These are phyloP conservation scores for Fraxinus latifolia DNA, from an alignment of 305 asterid species.

Conservation along the genomic window DNA sequence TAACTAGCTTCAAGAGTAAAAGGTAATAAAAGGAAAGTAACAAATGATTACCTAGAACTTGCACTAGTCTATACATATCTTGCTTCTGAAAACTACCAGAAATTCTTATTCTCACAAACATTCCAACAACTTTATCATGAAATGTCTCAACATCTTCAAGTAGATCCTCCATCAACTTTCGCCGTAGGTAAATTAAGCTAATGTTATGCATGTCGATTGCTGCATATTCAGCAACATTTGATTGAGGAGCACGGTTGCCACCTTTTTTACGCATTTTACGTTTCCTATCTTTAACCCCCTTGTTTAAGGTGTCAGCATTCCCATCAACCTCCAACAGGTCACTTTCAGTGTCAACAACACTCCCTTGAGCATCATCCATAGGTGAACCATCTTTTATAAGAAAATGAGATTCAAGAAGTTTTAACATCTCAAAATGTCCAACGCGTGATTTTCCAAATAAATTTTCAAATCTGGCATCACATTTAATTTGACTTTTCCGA, in stretches of 20 bases:
- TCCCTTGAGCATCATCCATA: slow-evolving; percentile 78
- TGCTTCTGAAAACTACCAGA: slow-evolving; percentile 87
- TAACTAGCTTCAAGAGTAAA: slow-evolving; percentile 19
- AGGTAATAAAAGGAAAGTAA: slow-evolving; percentile 17
- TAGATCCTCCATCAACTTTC: slow-evolving; percentile 96
- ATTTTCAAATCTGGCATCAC: slow-evolving; percentile 81
- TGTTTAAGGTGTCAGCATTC: slow-evolving; percentile 44
- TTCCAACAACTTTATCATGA: slow-evolving; percentile 73
- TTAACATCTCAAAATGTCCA: slow-evolving; percentile 98
- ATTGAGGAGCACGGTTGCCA: slow-evolving; percentile 58
- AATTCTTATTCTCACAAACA: slow-evolving; percentile 93
- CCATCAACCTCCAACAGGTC: slow-evolving; percentile 63
- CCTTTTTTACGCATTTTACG: slow-evolving; percentile 75
- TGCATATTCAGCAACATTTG: slow-evolving; percentile 94
- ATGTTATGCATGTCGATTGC: slow-evolving; percentile 94
- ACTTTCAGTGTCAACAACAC: slow-evolving; percentile 87
- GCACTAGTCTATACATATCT: slow-evolving; percentile 94
- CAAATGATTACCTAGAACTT: slow-evolving; percentile 73
- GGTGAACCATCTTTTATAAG: slow-evolving; percentile 68
- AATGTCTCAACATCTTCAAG: slow-evolving; percentile 82
- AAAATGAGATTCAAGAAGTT: slow-evolving; percentile 96
- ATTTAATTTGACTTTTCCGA: slow-evolving; percentile 80
- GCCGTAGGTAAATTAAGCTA: slow-evolving; percentile 73
- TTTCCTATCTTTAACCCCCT: slow-evolving; percentile 68
- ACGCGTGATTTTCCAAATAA: slow-evolving; percentile 94